These are phyloP conservation scores for Paecilomyces fulvus DNA, from an alignment of 2,329 filamentous ascomycete genomes.

Conservation along the genomic window DNA sequence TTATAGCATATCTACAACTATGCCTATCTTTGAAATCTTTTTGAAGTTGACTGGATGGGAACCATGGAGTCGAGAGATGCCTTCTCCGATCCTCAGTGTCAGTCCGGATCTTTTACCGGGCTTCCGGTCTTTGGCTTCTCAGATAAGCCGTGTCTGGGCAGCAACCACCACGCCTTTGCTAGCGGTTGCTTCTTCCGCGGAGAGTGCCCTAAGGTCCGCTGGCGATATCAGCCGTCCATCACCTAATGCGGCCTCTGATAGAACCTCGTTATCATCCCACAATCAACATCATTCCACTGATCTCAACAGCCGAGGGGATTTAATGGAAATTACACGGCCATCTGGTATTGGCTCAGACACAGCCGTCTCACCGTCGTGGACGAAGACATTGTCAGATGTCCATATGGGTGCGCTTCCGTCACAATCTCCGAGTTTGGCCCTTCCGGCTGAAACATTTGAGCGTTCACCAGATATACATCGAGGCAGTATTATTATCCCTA, in stretches of 20 bases:
- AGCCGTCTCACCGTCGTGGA: slow-evolving; percentile 20
- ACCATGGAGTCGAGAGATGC: slow-evolving; percentile 2
- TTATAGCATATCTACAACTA: slow-evolving; percentile 32
- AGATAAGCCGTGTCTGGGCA: not conserved
- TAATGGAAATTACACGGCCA: slow-evolving; percentile 6
- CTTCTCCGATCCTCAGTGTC: slow-evolving; percentile 11
- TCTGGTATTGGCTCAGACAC: slow-evolving; percentile 10
- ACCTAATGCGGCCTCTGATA: not conserved
- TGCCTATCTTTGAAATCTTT: slow-evolving; percentile 34
- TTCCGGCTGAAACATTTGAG: slow-evolving; percentile 13
- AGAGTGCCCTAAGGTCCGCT: not conserved
- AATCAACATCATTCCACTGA: not conserved
- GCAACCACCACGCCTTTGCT: not conserved
- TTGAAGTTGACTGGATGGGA: slow-evolving; percentile 24
- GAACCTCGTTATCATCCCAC: not conserved
- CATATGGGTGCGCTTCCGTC: slow-evolving; percentile 16
- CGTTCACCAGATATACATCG: slow-evolving; percentile 11
- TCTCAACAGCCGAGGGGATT: slow-evolving; percentile 1
- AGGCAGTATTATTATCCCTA: slow-evolving; percentile 5
- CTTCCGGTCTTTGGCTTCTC: slow-evolving; percentile 8
- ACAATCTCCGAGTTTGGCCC: slow-evolving; percentile 14
- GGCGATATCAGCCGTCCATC: not conserved
- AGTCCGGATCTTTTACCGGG: slow-evolving; percentile 19
- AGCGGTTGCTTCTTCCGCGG: not conserved
- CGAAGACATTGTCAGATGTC: slow-evolving; percentile 15